Base-by-base conservation (phyloP, 768 basidiomycete genomes). In the Baorangia bicolor region DNA sequence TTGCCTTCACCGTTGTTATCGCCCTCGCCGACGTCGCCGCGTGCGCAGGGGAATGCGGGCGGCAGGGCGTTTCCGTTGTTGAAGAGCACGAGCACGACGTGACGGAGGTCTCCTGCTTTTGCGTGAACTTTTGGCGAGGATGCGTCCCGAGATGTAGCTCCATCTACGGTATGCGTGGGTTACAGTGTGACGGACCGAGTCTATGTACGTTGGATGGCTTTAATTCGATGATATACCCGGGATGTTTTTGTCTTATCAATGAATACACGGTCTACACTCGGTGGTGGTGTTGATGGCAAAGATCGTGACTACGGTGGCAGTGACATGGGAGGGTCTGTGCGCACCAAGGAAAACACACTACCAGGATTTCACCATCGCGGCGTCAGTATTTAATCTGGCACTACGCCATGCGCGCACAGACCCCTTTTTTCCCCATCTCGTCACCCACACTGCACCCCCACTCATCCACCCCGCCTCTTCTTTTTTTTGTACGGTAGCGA, bases 341-440 rank as follows among this genome's bases (percentile, higher is more conserved):
- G 39, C 48, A 7, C 13, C 10, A 14, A 14, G 5, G 13, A 23
- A n/a, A 0, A 33, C 34, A 35, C 37, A 10, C 35, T 37, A 9
- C 16, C 3, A 28, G 35, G 35, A 27, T 30, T 53, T n/a, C 54
- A 57, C 41, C 53, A 57, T 10, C 20, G 37, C 64, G 64, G 64
- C 9, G 14, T 52, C 63, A 62, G 55, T 64, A 63, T 47, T 52
- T 37, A 49, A 59, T 64, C 23, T 47, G 62, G 42, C 53, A 58
- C 46, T 44, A 18, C 47, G 53, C 61, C 58, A 65, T 66, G 61
- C 51, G 63, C 55, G 62, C 65, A 66, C 65, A 60, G 61, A 64
- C 64, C 59, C 56, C 41, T 39, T 41, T 55, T 38, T 8, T 23
- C 33, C 56, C 42, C 43, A 49, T 54, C 53, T 45, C 49, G 53